A percentile compares a stretch with the other conserved stretches of the same genome.
Evolutionary conservation across 768 basidiomycete genomes (phyloP).

Genomic region (Amanita pseudoporphyria): DNA sequence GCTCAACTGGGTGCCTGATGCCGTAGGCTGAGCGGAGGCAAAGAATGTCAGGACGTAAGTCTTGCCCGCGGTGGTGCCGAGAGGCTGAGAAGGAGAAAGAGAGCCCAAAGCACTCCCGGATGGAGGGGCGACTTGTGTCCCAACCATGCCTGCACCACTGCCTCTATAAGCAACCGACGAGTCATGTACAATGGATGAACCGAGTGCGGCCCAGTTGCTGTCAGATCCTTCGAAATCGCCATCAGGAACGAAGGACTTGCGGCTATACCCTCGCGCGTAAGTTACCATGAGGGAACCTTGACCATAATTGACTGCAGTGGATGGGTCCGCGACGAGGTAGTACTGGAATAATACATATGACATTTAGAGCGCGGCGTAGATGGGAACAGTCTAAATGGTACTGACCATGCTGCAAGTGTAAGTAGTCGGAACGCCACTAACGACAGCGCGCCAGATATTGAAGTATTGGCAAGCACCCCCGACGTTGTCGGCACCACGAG

Average conservation of each 20-base stretch:
- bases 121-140: conserved; percentile 27
- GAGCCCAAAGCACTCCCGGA: no score
- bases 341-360: conserved; percentile 21
- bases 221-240: conserved; percentile 34
- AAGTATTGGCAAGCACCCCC: conserved; percentile 42
- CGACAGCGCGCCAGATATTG: conserved; percentile 44
- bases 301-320: conserved; percentile 36
- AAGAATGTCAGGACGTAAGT: no score
- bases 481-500: conserved; percentile 27
- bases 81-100: no score
- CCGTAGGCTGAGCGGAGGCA: conserved; percentile 9
- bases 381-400: background rate
- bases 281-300: conserved; percentile 37
- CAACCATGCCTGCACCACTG: conserved; percentile 27
- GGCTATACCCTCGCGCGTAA: conserved; percentile 36
- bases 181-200: conserved; percentile 36
- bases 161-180: conserved; percentile 30
- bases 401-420: conserved; percentile 42
- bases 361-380: background rate
- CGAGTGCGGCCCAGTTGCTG: conserved; percentile 21
- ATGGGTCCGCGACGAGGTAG: conserved; percentile 30
- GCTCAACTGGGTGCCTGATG: conserved; percentile 25
- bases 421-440: conserved; percentile 34
- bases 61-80: no score
- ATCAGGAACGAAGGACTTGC: conserved; percentile 27